Evolutionary conservation across 2,329 filamentous ascomycete species (phyloP).

Genomic region (Penicillium hesseltinei): DNA sequence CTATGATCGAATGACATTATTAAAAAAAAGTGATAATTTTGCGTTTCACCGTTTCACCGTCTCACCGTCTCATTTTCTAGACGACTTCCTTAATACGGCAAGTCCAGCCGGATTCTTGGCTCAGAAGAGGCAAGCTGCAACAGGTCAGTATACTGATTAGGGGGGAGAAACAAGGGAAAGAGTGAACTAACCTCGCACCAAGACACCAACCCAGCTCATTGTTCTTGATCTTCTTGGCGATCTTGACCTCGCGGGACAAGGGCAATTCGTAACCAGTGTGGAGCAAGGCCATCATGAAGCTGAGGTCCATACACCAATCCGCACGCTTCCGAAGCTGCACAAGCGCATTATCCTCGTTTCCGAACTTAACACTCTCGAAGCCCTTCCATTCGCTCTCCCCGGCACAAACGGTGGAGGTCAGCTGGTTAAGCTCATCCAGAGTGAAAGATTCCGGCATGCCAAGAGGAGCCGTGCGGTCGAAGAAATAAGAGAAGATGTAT

Average conservation of each 20-base stretch:
- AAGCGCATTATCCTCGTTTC: constrained; percentile 70
- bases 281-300: constrained; percentile 89
- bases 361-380: constrained; percentile 72
- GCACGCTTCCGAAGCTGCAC: constrained; percentile 77
- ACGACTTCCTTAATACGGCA: constrained; percentile 79
- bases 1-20: constrained; percentile 22
- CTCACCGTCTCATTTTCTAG: constrained; percentile 38
- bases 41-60: constrained; percentile 7
- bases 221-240: constrained; percentile 97
- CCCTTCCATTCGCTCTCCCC: constrained; percentile 75
- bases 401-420: constrained; percentile 79
- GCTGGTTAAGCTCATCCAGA: constrained; percentile 80
- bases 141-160: constrained; percentile 23
- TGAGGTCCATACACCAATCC: constrained; percentile 91
- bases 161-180: not conserved
- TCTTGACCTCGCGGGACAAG: constrained; percentile 90
- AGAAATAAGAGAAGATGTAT: constrained; percentile 98
- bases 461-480: constrained; percentile 86
- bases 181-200: constrained; percentile 75
- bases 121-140: constrained; percentile 74
- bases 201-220: constrained; percentile 98
- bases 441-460: constrained; percentile 99
- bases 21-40: constrained; percentile 22
- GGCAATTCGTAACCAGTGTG: constrained; percentile 99
- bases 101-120: constrained; percentile 80